phyloP scores from a whole-genome alignment of 2,329 filamentous ascomycete species.

The Domatiomyces catenatus region DNA sequence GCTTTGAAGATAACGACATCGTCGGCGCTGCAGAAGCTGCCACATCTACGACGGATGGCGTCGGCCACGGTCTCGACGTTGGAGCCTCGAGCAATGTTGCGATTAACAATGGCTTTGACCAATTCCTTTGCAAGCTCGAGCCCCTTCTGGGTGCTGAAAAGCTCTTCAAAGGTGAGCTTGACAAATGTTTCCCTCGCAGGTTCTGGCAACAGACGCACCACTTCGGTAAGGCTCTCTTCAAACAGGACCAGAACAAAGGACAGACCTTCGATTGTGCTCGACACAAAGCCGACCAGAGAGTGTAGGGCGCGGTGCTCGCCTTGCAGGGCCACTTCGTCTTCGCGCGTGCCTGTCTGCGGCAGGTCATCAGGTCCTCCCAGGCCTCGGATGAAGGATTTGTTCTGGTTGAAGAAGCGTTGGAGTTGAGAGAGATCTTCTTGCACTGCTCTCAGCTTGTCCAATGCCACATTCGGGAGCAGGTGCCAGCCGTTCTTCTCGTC shows the following conservation, averaged over 20 bases:
- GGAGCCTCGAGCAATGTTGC: conserved; percentile 82
- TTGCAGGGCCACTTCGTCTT: conserved; percentile 83
- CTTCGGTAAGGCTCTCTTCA: conserved; percentile 81
- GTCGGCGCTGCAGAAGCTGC: conserved; percentile 92
- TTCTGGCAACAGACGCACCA: conserved; percentile 61
- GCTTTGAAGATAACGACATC: conserved; percentile 98
- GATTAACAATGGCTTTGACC: conserved; percentile 94
- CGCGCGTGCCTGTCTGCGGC: conserved; percentile 59
- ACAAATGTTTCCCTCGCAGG: conserved; percentile 52
- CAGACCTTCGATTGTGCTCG: conserved; percentile 87
- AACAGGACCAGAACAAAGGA: conserved; percentile 92
- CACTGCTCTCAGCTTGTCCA: conserved; percentile 55
- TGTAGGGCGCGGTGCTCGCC: conserved; percentile 88
- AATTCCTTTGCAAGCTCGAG: conserved; percentile 84
- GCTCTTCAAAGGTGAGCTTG: conserved; percentile 68
- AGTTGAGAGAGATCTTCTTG: conserved; percentile 70
- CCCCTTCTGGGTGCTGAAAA: conserved; percentile 66
- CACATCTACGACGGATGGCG: conserved; percentile 77
- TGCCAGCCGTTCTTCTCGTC: conserved; percentile 45
- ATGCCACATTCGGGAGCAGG: conserved; percentile 51
- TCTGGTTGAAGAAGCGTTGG: conserved; percentile 68
- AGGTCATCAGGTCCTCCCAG: conserved; percentile 79
- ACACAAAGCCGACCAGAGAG: conserved; percentile 69
- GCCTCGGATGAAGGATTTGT: conserved; percentile 83
- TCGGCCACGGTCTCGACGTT: conserved; percentile 97